Evolutionary conservation across 2,329 filamentous ascomycete genomes (phyloP).

Genomic region (Daldinia eschscholtzii): DNA sequence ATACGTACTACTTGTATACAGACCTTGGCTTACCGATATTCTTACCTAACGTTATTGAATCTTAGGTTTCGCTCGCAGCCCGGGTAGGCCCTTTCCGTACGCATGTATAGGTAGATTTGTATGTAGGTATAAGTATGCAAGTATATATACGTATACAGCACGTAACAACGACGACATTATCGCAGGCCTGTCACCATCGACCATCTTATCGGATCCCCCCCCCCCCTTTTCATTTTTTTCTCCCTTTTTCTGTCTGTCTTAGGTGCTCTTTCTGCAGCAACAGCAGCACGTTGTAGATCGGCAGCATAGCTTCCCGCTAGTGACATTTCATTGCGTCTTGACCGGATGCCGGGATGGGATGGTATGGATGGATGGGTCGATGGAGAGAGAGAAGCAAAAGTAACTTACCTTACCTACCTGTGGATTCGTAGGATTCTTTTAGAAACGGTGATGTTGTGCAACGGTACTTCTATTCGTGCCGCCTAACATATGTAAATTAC

Average conservation of each 20-base stretch:
- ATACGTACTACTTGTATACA: background rate
- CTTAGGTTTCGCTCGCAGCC: background rate
- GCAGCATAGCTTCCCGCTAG: constrained; percentile 6
- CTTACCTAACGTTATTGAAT: constrained; percentile 1
- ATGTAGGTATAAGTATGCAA: background rate
- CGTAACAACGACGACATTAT: constrained; percentile 7
- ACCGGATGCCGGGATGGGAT: background rate
- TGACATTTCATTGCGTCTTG: constrained; percentile 6
- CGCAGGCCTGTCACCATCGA: constrained; percentile 4
- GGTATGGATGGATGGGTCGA: too few relatives aligned
- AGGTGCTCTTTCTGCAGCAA: too few relatives aligned
- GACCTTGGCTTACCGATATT: background rate
- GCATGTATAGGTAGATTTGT: background rate
- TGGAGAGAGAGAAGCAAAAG: too few relatives aligned
- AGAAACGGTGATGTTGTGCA: background rate
- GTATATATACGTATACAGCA: background rate
- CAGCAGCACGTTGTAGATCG: constrained; percentile 5
- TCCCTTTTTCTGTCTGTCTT: too few relatives aligned
- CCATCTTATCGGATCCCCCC: constrained; percentile 16
- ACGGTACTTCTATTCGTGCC: constrained; percentile 1
- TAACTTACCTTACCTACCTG: constrained; percentile 23
- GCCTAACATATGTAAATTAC: background rate
- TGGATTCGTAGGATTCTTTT: background rate
- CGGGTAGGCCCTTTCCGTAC: constrained; percentile 16
- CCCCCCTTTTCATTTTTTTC: background rate